Evolutionary conservation across 2,329 filamentous ascomycete genomes (phyloP), one percentile per base, ranked within the genome.

Genomic region (Penicillium glabrum): DNA sequence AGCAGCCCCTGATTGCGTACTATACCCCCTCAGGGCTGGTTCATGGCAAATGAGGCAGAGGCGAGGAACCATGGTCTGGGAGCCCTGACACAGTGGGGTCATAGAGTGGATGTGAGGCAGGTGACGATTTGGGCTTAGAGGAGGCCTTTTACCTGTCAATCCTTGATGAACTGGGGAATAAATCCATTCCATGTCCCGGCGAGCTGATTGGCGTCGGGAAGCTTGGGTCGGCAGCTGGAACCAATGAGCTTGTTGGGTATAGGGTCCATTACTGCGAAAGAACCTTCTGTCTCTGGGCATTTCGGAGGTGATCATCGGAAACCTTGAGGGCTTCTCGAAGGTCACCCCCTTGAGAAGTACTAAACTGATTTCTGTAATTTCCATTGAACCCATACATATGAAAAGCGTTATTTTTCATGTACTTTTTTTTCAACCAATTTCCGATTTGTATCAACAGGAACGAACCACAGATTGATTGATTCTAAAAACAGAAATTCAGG

Each of bases 401-500:
- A 16, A 33, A 14, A 7, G 31, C 31, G 31, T 33, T 16, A 33
- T 33, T 33, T 33, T 33, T 33, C 31, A 33, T 3, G 19, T 16
- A 35, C 19, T 35, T 35, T 48, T 26, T 26, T 21, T 43, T 13
- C 9, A 7, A n/a, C 31, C 24, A 29, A 29, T 35, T 48, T 48
- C 19, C 44, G 33, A 50, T 51, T 46, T 23, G 23, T 49, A 29
- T 48, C 31, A n/a, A 33, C 29, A 56, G 58, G 54, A 57, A 58
- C 58, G 61, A 64, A 67, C 61, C 60, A 64, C 54, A 49, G 51
- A 57, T 60, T 60, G 46, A 59, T 53, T 56, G 48, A 45, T 63
- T 44, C 64, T 67, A 66, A 67, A 67, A 67, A 67, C 63, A 66
- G 64, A 41, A 53, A 61, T 63, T 61, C 64, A 64, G 62, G 64